Evolutionary conservation across 2,329 filamentous ascomycete genomes (phyloP), one percentile per base, ranked within the genome.

Genomic region (Beauveria caledonica): DNA sequence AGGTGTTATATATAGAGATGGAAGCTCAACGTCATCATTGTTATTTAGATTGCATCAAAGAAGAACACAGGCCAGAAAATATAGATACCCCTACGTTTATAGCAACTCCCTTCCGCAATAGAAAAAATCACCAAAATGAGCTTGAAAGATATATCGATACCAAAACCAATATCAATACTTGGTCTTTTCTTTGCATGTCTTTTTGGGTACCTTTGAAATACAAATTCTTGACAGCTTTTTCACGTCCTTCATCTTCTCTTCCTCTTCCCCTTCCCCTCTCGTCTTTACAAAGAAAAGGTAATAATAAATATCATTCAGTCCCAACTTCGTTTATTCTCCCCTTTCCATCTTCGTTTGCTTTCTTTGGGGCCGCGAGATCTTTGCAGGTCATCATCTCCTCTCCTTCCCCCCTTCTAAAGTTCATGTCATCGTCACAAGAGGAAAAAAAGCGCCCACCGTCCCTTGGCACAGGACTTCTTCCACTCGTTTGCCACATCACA

Each of bases 371-470:
- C 33, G 9, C 6, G 36, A 58, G 33, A 58, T 58, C 55, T 50
- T 57, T 57, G 44, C 54, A 48, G 42, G 54, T 57, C 27, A 19
- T 48, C 44, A 27, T 27, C 27, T 29, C 23, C 3, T 49, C 33
- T 21, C 25, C 19, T 36, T 51, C 46, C 10, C 21, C 17, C 21
- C 6, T 50, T 59, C 46, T 49, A 51, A 59, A 45, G 25, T 36
- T 59, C 56, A 45, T 59, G 15, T 39, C 56, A 45, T 59, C 56
- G 39, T 52, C 48, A 33, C 46, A 39, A 48, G 19, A 57, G 19
- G 19, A 48, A 25, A 21, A 57, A 46, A 52, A 52, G 17, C 17
- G 17, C 52, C 51, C 13, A 9, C 42, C 27, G 42, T 36, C 54
- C 29, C 11, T 48, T 17, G 15, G 54, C 54, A 48, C 21, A n/a